These are phyloP conservation scores for Podochytrium sp. DNA, from an alignment of 192 early-diverging fungal species.

Conservation along the genomic window DNA sequence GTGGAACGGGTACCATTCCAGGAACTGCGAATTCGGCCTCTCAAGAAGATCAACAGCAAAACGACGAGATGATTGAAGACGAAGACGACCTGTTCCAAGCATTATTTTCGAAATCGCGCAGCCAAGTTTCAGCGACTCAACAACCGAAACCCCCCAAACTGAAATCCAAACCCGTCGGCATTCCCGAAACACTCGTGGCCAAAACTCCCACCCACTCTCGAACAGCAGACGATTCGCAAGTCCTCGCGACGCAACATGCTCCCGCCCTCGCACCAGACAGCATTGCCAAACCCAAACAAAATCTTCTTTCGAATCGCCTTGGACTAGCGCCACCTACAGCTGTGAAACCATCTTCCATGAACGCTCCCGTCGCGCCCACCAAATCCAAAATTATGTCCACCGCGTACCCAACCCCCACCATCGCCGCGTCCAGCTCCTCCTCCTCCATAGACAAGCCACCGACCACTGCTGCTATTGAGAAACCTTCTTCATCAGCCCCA, in stretches of 20 bases:
- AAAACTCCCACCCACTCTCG: background rate
- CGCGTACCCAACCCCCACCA: background rate
- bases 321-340: background rate
- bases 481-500: background rate
- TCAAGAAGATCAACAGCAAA: too few species aligned
- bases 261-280: background rate
- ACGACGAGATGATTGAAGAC: too few species aligned
- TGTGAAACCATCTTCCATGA: background rate
- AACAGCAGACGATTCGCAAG: background rate
- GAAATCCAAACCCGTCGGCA: background rate
- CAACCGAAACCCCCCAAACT: background rate
- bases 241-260: background rate
- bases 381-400: background rate
- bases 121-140: background rate
- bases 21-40: too few species aligned
- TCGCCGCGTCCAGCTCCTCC: background rate
- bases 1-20: too few species aligned
- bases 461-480: background rate
- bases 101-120: background rate
- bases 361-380: background rate
- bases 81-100: slow-evolving; percentile 19
- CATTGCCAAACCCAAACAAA: background rate
- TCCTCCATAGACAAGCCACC: background rate
- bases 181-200: background rate
- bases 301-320: slow-evolving; percentile 3